Evolutionary conservation across 2,329 filamentous ascomycete genomes (phyloP).

Genomic region (Calonectria hawksworthii): DNA sequence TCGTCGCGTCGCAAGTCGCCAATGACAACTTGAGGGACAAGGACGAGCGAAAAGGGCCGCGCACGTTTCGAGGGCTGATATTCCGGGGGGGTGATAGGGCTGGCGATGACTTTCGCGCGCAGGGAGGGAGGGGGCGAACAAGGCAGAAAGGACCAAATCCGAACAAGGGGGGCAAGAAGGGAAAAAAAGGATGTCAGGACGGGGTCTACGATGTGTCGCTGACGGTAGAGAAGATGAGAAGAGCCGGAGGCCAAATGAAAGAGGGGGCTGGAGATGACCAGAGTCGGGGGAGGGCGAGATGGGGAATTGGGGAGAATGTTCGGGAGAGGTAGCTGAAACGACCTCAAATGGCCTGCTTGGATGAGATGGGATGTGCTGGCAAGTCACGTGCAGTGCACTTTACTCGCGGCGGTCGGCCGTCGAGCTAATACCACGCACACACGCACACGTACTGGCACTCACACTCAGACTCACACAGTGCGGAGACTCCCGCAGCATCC

Average conservation of each 20-base stretch:
- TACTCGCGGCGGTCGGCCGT: constrained; percentile 8
- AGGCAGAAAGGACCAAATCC: constrained; percentile 36
- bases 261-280: constrained; percentile 40
- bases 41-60: constrained; percentile 27
- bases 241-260: constrained; percentile 38
- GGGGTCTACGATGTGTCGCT: constrained; percentile 34
- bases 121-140: constrained; percentile 27
- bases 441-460: neutral
- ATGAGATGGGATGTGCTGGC: constrained; percentile 30
- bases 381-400: constrained; percentile 30
- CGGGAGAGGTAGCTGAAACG: constrained; percentile 45
- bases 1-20: constrained; percentile 39
- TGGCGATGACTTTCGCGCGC: constrained; percentile 35
- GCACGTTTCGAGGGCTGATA: constrained; percentile 31
- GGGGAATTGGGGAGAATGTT: constrained; percentile 36
- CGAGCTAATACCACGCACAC: neutral
- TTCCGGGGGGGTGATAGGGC: neutral
- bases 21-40: constrained; percentile 19
- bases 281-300: constrained; percentile 28
- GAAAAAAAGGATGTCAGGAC: constrained; percentile 31
- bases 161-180: constrained; percentile 27
- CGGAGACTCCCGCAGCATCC: constrained; percentile 8
- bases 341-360: constrained; percentile 30
- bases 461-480: constrained; percentile 25
- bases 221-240: constrained; percentile 39